Evolutionary conservation across 805 yeast species (phyloP).

Genomic region (Priceomyces fermenticarens): DNA sequence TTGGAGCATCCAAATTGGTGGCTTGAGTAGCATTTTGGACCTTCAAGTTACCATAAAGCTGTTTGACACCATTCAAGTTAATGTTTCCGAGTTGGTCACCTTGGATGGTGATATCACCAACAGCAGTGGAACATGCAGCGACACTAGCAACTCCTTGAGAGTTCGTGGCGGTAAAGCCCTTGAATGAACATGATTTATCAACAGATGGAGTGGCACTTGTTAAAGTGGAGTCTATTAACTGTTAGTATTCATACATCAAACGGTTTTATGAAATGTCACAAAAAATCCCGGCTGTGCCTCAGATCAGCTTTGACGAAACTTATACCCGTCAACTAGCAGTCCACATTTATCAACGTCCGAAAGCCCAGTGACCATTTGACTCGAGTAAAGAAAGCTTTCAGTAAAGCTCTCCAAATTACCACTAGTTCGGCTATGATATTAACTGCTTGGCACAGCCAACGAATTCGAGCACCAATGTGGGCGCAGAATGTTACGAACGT

Average conservation of each 20-base stretch:
- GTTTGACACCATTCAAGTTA: constrained; percentile 70
- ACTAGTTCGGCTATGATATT: too few relatives aligned
- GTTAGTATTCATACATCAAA: constrained; percentile 4
- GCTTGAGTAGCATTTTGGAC: constrained; percentile 65
- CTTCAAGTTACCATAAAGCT: constrained; percentile 71
- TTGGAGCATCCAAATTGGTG: constrained; percentile 70
- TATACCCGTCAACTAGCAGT: too few relatives aligned
- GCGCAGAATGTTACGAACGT: too few relatives aligned
- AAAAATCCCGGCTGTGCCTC: too few relatives aligned
- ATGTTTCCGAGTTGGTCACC: constrained; percentile 60
- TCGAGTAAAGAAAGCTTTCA: too few relatives aligned
- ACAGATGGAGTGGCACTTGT: constrained; percentile 56
- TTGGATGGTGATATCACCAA: constrained; percentile 71
- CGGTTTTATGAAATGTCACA: too few relatives aligned
- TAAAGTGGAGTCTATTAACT: constrained; percentile 39
- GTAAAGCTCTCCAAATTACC: too few relatives aligned
- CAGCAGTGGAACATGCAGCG: constrained; percentile 71
- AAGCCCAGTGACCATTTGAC: too few relatives aligned
- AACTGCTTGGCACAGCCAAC: too few relatives aligned
- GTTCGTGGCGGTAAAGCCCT: constrained; percentile 66
- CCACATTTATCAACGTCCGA: too few relatives aligned
- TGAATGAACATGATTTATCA: constrained; percentile 62
- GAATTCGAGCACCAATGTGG: too few relatives aligned
- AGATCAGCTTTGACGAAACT: too few relatives aligned
- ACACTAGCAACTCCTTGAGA: constrained; percentile 75